Evolutionary conservation across 768 basidiomycete species (phyloP), one percentile per base, ranked within the genome.

Genomic region (Tylopilus subfusipes): DNA sequence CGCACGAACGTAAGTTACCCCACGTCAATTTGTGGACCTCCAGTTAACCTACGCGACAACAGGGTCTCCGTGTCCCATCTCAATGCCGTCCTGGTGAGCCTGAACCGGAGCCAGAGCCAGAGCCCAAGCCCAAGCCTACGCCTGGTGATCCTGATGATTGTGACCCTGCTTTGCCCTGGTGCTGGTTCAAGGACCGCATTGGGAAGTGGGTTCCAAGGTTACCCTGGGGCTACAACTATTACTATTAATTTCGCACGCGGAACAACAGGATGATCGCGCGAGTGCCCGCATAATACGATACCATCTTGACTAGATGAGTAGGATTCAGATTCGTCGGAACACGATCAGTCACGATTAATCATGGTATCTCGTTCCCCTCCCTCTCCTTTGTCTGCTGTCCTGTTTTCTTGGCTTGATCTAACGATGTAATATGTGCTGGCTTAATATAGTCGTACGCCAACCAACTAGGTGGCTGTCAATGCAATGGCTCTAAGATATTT

Each of bases 1-100:
- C 80, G 94, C 57, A 78, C 77, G 18, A 82, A 93, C 61, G 89
- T 79, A 64, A 58, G 73, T 62, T 2, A 1, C 14, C 1, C n/a
- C 12, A 3, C 13, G 4, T 29, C 27, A 4, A n/a, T n/a, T 29
- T 36, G 53, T 42, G 31, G 1, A 4, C 11, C 12, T 34, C 2
- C 22, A 22, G 14, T 25, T 64, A 12, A 64, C 29, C 4, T 7
- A 24, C 12, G 4, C 2, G 8, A 21, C 55, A 43, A 47, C 49
- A 82, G 72, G 82, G 79, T 39, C 63, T 54, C 67, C 55, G 63
- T 19, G 67, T 76, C n/a, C 79, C 79, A 21, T 59, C 64, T 51
- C 68, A 70, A 39, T 82, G 81, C 63, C 64, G 66, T 42, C 58
- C 59, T 7, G 65, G 55, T 52, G 29, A 56, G 11, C 60, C 52